These are phyloP conservation scores for Corniculantispora saksenae DNA, from an alignment of 2,329 filamentous ascomycete genomes.

Conservation along the genomic window DNA sequence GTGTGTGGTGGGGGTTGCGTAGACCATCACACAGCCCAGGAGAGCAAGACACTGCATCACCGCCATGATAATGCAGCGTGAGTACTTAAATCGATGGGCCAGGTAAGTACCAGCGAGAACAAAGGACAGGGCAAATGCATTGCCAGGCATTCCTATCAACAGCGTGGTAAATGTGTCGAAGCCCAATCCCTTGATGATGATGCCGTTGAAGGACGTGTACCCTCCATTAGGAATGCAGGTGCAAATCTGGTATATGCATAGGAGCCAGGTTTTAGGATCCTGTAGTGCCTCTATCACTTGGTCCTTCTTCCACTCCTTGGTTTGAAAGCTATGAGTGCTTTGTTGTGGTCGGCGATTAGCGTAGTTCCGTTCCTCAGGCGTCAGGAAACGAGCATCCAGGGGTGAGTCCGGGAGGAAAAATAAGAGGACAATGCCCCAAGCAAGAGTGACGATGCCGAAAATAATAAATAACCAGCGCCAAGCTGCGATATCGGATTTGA, in stretches of 20 bases:
- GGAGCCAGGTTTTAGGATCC: conserved; percentile 60
- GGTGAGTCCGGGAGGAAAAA: conserved; percentile 26
- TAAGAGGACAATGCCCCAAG: conserved; percentile 10
- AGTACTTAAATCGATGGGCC: conserved; percentile 12
- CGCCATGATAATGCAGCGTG: conserved; percentile 12
- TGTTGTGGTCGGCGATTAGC: conserved; percentile 12
- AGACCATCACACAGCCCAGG: conserved; percentile 13
- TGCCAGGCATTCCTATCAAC: conserved; percentile 57
- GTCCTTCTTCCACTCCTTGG: conserved; percentile 47
- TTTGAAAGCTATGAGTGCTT: conserved; percentile 32
- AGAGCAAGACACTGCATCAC: conserved; percentile 4
- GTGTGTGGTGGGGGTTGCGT: conserved; percentile 3
- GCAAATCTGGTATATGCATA: conserved; percentile 56
- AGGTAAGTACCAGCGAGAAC: conserved; percentile 9
- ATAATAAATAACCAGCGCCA: conserved; percentile 15
- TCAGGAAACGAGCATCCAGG: conserved; percentile 16
- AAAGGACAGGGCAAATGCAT: conserved; percentile 10
- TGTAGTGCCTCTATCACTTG: conserved; percentile 47
- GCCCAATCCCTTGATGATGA: conserved; percentile 59
- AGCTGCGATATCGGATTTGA: conserved; percentile 12
- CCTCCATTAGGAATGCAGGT: conserved; percentile 60
- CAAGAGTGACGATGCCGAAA: conserved; percentile 4
- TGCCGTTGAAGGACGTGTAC: conserved; percentile 59
- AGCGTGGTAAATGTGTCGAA: conserved; percentile 57
- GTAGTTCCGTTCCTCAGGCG: not conserved